Evolutionary conservation across 2,329 filamentous ascomycete species (phyloP), one percentile per base, ranked within the genome.

Genomic region (Phyllosticta paracitricarpa): DNA sequence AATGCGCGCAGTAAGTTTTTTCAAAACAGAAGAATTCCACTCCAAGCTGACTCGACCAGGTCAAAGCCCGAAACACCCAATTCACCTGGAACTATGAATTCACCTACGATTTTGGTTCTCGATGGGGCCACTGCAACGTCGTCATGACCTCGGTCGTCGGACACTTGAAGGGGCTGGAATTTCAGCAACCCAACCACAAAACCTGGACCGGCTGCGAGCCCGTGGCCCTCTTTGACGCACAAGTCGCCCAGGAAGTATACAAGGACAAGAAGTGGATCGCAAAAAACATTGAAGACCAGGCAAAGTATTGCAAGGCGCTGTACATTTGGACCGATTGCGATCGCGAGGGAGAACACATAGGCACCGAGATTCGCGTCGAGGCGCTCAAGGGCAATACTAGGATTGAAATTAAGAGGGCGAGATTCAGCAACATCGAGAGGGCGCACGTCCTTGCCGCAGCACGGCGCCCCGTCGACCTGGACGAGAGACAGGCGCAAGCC

Each of bases 311-410:
- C n/a, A 83, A 81, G 61, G 84, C 87, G 12, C 80, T 99, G 33
- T 93, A 95, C 73, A 97, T 99, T 68, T 99, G 94, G 94, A 99
- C 94, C 0, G 94, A 99, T 81, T 97, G 94, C 75, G 94, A 99
- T 79, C 86, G 92, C 61, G 94, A 99, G 79, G 94, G 94, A 40
- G 94, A 99, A 73, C 89, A 97, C 71, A 99, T 99, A 66, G 94
- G 94, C 6, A 82, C 88, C 51, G 93, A 99, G 73, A 93, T 99
- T 63, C 86, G 91, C 54, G 83, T 89, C 58, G 87, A 93, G 62
- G 94, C 94, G 4, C 78, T 81, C 55, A 85, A 85, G 68, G 87
- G 84, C 9, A 97, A 97, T 65, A 75, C 81, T 9, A 78, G 79
- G 1, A 85, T 99, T 52, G 81, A 91, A 64, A 84, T 97, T 62